phyloP scores from a whole-genome alignment of 1,284 basidiomycete species.

The Pyrrhoderma lamaoense region DNA sequence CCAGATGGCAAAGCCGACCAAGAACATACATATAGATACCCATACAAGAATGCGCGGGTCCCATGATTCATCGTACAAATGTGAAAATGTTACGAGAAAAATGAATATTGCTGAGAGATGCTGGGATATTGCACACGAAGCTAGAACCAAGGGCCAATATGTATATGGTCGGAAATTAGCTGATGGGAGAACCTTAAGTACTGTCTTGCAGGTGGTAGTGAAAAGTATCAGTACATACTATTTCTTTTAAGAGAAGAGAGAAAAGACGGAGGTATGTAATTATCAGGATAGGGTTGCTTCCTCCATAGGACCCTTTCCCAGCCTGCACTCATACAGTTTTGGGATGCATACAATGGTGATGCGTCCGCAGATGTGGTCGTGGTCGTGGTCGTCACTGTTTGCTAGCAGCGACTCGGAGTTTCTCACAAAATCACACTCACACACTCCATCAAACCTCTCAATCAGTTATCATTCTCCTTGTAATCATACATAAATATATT shows the following conservation, averaged over 20 bases:
- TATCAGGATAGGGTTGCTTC: slow-evolving; percentile 71
- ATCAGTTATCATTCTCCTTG: too few species aligned
- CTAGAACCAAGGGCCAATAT: slow-evolving; percentile 65
- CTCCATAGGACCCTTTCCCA: slow-evolving; percentile 90
- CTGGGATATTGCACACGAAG: slow-evolving; percentile 78
- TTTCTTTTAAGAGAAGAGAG: slow-evolving; percentile 72
- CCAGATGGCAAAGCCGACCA: slow-evolving; percentile 57
- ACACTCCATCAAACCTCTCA: background rate
- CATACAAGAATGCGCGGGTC: slow-evolving; percentile 67
- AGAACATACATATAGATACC: slow-evolving; percentile 52
- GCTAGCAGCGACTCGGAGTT: too few species aligned
- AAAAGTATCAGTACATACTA: slow-evolving; percentile 35
- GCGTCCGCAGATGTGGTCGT: slow-evolving; percentile 6
- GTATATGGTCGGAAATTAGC: slow-evolving; percentile 72
- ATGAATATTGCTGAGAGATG: slow-evolving; percentile 75
- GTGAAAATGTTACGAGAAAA: slow-evolving; percentile 77
- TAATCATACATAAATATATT: too few species aligned
- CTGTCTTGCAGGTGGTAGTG: slow-evolving; percentile 27
- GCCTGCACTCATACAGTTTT: slow-evolving; percentile 22
- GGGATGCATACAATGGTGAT: slow-evolving; percentile 7
- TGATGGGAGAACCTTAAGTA: slow-evolving; percentile 26
- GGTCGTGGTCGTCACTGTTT: background rate
- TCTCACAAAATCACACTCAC: too few species aligned
- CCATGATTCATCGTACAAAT: slow-evolving; percentile 55
- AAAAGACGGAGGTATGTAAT: slow-evolving; percentile 77